phyloP scores from a whole-genome alignment of 805 yeast species.

The Saturnispora sekii region DNA sequence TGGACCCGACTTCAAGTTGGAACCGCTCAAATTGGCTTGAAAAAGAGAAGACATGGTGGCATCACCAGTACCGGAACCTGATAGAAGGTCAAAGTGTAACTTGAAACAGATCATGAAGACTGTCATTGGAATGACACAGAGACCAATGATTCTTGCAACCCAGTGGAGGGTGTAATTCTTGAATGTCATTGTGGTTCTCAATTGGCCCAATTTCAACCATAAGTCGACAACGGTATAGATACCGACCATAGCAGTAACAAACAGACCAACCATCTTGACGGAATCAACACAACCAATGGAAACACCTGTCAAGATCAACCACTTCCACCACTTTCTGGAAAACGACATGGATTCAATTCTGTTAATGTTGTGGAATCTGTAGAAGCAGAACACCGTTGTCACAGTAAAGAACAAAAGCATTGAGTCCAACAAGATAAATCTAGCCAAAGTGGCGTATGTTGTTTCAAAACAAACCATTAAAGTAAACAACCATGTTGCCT shows the following conservation, averaged over 20 bases:
- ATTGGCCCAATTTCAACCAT: slow-evolving; percentile 82
- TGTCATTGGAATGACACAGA: slow-evolving; percentile 62
- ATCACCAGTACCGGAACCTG: slow-evolving; percentile 75
- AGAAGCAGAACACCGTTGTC: slow-evolving; percentile 65
- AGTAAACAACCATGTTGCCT: slow-evolving; percentile 69
- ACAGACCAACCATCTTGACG: slow-evolving; percentile 94
- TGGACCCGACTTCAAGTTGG: slow-evolving; percentile 54
- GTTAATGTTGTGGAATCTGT: slow-evolving; percentile 58
- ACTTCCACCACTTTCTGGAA: slow-evolving; percentile 83
- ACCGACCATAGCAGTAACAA: slow-evolving; percentile 83
- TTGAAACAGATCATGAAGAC: slow-evolving; percentile 70
- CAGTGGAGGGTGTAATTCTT: slow-evolving; percentile 51
- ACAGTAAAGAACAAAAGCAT: slow-evolving; percentile 84
- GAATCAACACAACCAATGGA: slow-evolving; percentile 84
- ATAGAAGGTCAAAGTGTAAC: slow-evolving; percentile 67
- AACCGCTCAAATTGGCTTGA: slow-evolving; percentile 66
- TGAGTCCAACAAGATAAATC: slow-evolving; percentile 86
- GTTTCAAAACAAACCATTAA: slow-evolving; percentile 75
- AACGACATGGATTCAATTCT: slow-evolving; percentile 39
- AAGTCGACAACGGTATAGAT: slow-evolving; percentile 81
- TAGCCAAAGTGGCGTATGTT: slow-evolving; percentile 76
- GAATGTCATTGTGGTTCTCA: slow-evolving; percentile 25
- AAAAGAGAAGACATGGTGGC: slow-evolving; percentile 62
- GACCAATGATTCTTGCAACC: slow-evolving; percentile 50
- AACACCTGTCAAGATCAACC: slow-evolving; percentile 79